phyloP scores from a whole-genome alignment of 2,329 filamentous ascomycete genomes.

The Harringtonia lauricola region DNA sequence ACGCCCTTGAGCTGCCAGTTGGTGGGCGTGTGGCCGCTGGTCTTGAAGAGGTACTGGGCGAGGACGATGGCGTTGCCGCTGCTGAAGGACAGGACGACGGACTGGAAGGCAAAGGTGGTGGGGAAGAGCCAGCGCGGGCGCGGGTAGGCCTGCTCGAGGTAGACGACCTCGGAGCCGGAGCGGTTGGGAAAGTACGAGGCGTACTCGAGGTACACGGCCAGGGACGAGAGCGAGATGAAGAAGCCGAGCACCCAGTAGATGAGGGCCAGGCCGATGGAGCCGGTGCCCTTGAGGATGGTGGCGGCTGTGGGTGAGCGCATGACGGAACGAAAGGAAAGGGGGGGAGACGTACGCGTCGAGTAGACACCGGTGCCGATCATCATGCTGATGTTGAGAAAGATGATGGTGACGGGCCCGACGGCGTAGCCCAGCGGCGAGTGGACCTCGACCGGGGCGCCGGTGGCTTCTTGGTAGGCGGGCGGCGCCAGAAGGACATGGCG shows the following conservation, averaged over 20 bases:
- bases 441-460: constrained; percentile 49
- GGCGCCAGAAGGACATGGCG: constrained; percentile 4
- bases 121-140: constrained; percentile 54
- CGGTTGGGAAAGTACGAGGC: constrained; percentile 56
- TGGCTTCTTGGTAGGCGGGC: constrained; percentile 36
- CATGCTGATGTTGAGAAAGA: constrained; percentile 48
- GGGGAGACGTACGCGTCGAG: constrained; percentile 42
- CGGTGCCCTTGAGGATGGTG: constrained; percentile 44
- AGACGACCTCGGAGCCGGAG: constrained; percentile 55
- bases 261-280: constrained; percentile 49
- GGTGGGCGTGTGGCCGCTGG: constrained; percentile 35
- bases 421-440: constrained; percentile 47
- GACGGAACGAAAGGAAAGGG: background rate
- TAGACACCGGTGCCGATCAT: constrained; percentile 55
- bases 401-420: constrained; percentile 41
- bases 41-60: constrained; percentile 51
- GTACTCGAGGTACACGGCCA: constrained; percentile 52
- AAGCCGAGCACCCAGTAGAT: constrained; percentile 56
- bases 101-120: constrained; percentile 51
- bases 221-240: constrained; percentile 40
- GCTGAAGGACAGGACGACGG: constrained; percentile 52
- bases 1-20: constrained; percentile 56
- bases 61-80: constrained; percentile 56
- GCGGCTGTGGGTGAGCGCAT: constrained; percentile 28
- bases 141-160: constrained; percentile 57